A percentile compares a stretch with the other conserved stretches of the same genome.
Evolutionary conservation across 768 basidiomycete genomes (phyloP).

Genomic region (Pulveroboletus ravenelii): DNA sequence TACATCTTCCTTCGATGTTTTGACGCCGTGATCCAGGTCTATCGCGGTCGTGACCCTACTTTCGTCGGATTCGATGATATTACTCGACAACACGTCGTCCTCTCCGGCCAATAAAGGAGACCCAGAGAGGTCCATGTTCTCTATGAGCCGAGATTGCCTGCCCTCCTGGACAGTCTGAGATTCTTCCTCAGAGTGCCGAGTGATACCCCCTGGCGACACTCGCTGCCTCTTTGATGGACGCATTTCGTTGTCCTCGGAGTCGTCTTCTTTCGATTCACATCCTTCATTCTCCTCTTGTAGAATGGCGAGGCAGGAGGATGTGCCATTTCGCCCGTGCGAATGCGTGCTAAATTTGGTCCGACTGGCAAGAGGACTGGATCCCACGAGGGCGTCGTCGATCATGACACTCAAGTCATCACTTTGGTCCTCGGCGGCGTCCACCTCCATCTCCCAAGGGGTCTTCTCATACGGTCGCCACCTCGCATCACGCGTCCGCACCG

Average conservation of each 20-base stretch:
- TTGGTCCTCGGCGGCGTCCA: conserved; percentile 7
- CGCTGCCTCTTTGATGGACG: conserved; percentile 24
- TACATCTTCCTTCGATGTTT: background rate
- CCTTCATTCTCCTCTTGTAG: conserved; percentile 28
- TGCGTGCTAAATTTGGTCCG: conserved; percentile 11
- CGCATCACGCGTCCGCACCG: conserved; percentile 20
- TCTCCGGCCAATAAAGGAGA: conserved; percentile 18
- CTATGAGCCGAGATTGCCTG: conserved; percentile 19
- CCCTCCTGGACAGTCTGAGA: background rate
- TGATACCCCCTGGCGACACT: background rate
- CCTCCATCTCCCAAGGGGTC: conserved; percentile 25
- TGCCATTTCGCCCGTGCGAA: conserved; percentile 6
- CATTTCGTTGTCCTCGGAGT: conserved; percentile 3
- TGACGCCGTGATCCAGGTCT: background rate
- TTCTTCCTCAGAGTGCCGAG: background rate
- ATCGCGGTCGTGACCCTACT: background rate
- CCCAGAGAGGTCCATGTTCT: conserved; percentile 25
- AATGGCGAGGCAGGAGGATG: conserved; percentile 16
- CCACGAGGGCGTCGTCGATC: conserved; percentile 15
- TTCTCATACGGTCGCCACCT: conserved; percentile 16
- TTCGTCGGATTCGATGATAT: background rate
- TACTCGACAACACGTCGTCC: background rate
- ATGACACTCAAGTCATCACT: conserved; percentile 2
- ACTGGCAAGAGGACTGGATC: conserved; percentile 27
- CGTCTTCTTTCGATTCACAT: conserved; percentile 7